phyloP scores from a whole-genome alignment of 2,329 filamentous ascomycete species.

The Aspergillus sp. region DNA sequence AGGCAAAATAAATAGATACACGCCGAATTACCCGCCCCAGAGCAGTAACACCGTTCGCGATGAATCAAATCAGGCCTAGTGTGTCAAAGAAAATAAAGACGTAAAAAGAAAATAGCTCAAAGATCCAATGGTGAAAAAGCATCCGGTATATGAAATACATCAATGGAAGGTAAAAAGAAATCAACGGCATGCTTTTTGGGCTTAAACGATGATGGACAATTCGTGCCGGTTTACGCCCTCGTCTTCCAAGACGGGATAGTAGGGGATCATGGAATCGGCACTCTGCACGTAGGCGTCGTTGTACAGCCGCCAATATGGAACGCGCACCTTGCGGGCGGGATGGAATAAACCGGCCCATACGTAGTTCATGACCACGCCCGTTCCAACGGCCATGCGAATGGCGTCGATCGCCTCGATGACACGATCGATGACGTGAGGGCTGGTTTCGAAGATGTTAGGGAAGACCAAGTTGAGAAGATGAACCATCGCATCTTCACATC shows the following conservation, averaged over 20 bases:
- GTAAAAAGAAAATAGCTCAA: not conserved
- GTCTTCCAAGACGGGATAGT: constrained; percentile 84
- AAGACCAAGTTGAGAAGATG: constrained; percentile 95
- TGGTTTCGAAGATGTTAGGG: constrained; percentile 97
- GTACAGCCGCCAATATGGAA: constrained; percentile 94
- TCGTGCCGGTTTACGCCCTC: constrained; percentile 77
- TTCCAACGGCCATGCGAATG: constrained; percentile 88
- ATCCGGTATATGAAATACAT: constrained; percentile 7
- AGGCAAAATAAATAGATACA: constrained; percentile 7
- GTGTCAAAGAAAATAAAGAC: not conserved
- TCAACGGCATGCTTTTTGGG: constrained; percentile 10
- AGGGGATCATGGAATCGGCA: constrained; percentile 93
- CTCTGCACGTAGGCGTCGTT: constrained; percentile 95
- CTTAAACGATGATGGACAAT: constrained; percentile 76
- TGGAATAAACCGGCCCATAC: constrained; percentile 98
- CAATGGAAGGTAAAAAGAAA: constrained; percentile 22
- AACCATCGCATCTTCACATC: constrained; percentile 97
- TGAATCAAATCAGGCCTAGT: constrained; percentile 10
- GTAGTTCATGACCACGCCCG: constrained; percentile 93
- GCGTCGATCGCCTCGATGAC: constrained; percentile 98
- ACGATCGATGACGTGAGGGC: constrained; percentile 95
- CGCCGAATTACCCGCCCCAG: constrained; percentile 8
- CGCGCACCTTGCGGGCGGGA: constrained; percentile 88
- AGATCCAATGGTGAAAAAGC: not conserved
- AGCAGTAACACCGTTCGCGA: constrained; percentile 14